Evolutionary conservation across 106 monocot species (phyloP).

Genomic region (Ottelia alismoides): DNA sequence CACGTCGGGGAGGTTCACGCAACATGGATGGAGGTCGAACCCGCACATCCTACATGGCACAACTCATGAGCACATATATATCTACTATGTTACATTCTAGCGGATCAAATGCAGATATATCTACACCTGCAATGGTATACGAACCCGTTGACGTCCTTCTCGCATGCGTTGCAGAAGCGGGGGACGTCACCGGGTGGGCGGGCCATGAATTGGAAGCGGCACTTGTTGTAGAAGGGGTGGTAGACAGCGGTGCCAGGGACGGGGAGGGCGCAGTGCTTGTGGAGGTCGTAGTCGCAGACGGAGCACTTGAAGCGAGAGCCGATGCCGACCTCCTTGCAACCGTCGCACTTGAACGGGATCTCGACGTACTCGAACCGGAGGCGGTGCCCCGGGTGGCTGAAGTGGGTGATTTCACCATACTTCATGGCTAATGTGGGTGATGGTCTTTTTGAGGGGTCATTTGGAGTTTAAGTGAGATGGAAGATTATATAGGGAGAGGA

Average conservation of each 20-base stretch:
- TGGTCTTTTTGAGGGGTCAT: too few relatives aligned
- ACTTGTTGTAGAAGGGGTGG: slow-evolving; percentile 42
- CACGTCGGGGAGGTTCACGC: slow-evolving; percentile 24
- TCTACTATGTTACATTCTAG: too few relatives aligned
- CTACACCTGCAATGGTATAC: slow-evolving; percentile 42
- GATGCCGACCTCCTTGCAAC: slow-evolving; percentile 48
- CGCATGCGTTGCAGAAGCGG: slow-evolving; percentile 37
- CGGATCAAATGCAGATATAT: too few relatives aligned
- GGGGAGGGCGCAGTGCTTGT: slow-evolving; percentile 36
- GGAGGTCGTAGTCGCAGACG: slow-evolving; percentile 45
- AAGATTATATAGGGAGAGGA: too few relatives aligned
- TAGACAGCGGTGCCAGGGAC: slow-evolving; percentile 8
- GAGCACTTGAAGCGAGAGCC: slow-evolving; percentile 41
- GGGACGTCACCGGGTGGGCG: slow-evolving; percentile 20
- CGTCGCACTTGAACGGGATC: slow-evolving; percentile 43
- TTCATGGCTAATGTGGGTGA: too few relatives aligned
- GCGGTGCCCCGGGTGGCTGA: too few relatives aligned
- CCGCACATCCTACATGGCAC: too few relatives aligned
- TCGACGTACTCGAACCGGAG: slow-evolving; percentile 35
- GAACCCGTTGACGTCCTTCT: slow-evolving; percentile 29
- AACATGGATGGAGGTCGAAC: slow-evolving; percentile 62
- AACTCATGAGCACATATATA: too few relatives aligned
- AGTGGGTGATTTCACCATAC: too few relatives aligned
- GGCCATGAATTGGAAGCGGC: slow-evolving; percentile 27
- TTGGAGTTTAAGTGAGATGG: too few relatives aligned